Evolutionary conservation across 2,329 filamentous ascomycete genomes (phyloP).

Genomic region (Clonostachys solani): DNA sequence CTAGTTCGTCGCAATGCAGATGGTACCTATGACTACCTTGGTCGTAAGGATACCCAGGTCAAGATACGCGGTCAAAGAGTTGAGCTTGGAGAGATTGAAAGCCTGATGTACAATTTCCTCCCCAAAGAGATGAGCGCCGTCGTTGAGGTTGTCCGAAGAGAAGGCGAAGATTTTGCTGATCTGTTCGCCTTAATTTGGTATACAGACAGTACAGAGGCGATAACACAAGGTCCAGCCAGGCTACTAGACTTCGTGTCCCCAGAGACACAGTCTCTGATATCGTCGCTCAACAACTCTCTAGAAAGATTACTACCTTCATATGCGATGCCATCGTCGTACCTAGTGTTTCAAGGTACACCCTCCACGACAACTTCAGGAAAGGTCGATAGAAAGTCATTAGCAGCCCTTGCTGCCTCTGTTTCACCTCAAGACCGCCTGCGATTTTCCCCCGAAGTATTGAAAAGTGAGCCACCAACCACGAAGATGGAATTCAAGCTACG

Average conservation of each 20-base stretch:
- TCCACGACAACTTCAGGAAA: conserved; percentile 11
- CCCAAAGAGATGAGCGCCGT: neutral
- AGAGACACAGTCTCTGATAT: neutral
- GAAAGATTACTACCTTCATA: conserved; percentile 4
- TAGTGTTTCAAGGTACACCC: conserved; percentile 6
- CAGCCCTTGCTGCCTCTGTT: conserved; percentile 14
- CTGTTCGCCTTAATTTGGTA: neutral
- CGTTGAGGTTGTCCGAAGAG: neutral
- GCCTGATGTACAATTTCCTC: neutral
- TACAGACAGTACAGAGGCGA: neutral
- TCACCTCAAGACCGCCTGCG: neutral
- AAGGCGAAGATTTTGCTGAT: neutral
- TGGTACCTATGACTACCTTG: conserved; percentile 8
- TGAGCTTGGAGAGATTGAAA: conserved; percentile 10
- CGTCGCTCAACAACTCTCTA: neutral
- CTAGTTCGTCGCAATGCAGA: conserved; percentile 6
- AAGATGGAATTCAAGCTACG: conserved; percentile 5
- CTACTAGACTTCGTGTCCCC: neutral
- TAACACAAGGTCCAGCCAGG: neutral
- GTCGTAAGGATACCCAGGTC: conserved; percentile 10
- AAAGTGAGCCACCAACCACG: neutral
- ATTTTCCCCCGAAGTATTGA: neutral
- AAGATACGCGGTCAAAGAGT: conserved; percentile 12
- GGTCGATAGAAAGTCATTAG: conserved; percentile 7
- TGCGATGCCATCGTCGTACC: conserved; percentile 8